A percentile compares a stretch with the other conserved stretches of the same genome.
Evolutionary conservation across 2,329 filamentous ascomycete genomes (phyloP).

Genomic region (Paecilomyces formosus): DNA sequence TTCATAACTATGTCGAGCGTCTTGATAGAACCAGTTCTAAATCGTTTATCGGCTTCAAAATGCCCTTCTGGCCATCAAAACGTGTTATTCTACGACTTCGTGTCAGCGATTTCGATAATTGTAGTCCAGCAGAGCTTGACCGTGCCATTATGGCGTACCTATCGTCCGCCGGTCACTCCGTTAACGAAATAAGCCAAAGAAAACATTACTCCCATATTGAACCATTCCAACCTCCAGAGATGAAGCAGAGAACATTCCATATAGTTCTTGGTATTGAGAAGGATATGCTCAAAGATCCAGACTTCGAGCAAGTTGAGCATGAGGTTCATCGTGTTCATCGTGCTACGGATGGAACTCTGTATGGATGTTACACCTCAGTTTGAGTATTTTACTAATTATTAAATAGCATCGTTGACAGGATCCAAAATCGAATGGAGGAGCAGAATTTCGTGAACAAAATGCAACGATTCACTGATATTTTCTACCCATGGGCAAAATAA

Average conservation of each 20-base stretch:
- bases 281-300: constrained; percentile 3
- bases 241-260: constrained; percentile 5
- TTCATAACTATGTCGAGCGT: neutral
- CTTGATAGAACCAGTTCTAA: neutral
- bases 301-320: constrained; percentile 2
- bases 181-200: constrained; percentile 1
- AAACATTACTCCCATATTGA: constrained; percentile 6
- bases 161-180: constrained; percentile 2
- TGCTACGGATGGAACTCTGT: constrained; percentile 4
- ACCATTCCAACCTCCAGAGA: constrained; percentile 2
- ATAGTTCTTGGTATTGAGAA: constrained; percentile 5
- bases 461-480: constrained; percentile 3
- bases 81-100: neutral
- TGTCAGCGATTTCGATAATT: neutral
- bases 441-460: constrained; percentile 5
- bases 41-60: neutral
- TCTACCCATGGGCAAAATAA: constrained; percentile 5
- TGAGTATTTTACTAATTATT: neutral
- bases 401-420: constrained; percentile 3
- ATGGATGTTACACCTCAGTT: constrained; percentile 1
- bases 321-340: constrained; percentile 5
- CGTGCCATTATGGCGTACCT: constrained; percentile 4
- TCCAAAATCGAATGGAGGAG: constrained; percentile 2
- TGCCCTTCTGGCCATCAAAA: neutral
- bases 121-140: constrained; percentile 2